phyloP scores from a whole-genome alignment of 106 monocot species.

The Cymbidium sinense region DNA sequence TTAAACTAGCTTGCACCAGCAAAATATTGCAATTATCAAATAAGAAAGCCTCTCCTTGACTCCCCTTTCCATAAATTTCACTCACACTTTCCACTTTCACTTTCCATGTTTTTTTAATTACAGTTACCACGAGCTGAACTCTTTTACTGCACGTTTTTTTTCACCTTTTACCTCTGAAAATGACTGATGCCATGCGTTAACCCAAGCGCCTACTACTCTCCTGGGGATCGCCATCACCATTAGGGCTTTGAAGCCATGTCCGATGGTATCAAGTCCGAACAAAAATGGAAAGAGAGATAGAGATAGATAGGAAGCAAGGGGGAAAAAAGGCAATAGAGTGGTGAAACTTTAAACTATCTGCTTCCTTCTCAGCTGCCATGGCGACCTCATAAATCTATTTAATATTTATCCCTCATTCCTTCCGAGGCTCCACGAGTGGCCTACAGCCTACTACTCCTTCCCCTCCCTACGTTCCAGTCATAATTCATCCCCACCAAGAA shows the following conservation, averaged over 20 bases:
- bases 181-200: background rate
- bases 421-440: slow-evolving; percentile 60
- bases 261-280: slow-evolving; percentile 1
- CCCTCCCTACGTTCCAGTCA: background rate
- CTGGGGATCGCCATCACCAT: slow-evolving; percentile 7
- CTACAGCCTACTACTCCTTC: slow-evolving; percentile 10
- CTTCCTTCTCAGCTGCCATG: background rate
- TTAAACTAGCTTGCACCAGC: no score
- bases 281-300: background rate
- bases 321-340: background rate
- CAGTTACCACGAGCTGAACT: no score
- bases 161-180: background rate
- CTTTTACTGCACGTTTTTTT: no score
- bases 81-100: no score
- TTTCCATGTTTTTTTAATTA: no score
- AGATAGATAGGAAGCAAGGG: background rate
- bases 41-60: no score
- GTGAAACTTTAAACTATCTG: background rate
- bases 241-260: background rate
- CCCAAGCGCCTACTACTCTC: background rate
- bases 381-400: background rate
- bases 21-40: no score
- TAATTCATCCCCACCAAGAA: background rate
- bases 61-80: no score
- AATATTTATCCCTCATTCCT: slow-evolving; percentile 18